Base-by-base conservation (phyloP, 1,284 basidiomycete species). In the Puccinia triticina region DNA sequence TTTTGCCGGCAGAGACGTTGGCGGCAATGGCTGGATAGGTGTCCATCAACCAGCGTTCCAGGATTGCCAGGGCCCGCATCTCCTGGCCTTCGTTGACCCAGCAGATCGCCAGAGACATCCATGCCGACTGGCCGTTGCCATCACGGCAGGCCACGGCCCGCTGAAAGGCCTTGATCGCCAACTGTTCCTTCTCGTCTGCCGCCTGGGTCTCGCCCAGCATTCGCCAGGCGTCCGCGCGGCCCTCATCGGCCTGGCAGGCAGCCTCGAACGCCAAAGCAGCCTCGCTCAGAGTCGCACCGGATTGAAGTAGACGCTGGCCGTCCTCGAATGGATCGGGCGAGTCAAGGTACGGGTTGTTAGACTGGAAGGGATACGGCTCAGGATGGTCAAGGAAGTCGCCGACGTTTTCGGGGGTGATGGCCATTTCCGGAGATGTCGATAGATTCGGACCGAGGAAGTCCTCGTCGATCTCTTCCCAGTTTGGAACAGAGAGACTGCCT, bases 11-110 rank as follows among this genome's bases (percentile, higher is more conserved):
- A 21, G 12, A 8, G 50, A 57, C 5, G 83, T 79, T 37, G 84
- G 82, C 34, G 18, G 85, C 85, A 8, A 89, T 89, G 10, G 86
- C 86, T 0, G 96, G 95, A 87, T 94, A 94, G 32, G 92, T 91
- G 43, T 92, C 90, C 74, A 89, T 88, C 69, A 99, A 89, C 92
- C 95, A 98, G 74, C 92, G 92, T 83, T 97, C 91, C 34, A 99
- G 90, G 88, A 93, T 95, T 0, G 92, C 89, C 85, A 98, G 92
- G 1, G 96, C 93, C 1, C 92, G 95, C 10, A 93, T 90, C 85
- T 99, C 96, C 86, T 93, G 93, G 0, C 92, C 92, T 88, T 99
- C 97, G 86, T 99, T 99, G 71, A 96, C 98, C 88, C 95, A 99
- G 5, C 94, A 95, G 84, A 98, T 96, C 2, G 97, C 96, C 26